A percentile compares a stretch with the other conserved stretches of the same genome.
These are phyloP conservation scores for Chrysanthemum seticuspe DNA, from an alignment of 129 eudicot species.

Conservation along the genomic window DNA sequence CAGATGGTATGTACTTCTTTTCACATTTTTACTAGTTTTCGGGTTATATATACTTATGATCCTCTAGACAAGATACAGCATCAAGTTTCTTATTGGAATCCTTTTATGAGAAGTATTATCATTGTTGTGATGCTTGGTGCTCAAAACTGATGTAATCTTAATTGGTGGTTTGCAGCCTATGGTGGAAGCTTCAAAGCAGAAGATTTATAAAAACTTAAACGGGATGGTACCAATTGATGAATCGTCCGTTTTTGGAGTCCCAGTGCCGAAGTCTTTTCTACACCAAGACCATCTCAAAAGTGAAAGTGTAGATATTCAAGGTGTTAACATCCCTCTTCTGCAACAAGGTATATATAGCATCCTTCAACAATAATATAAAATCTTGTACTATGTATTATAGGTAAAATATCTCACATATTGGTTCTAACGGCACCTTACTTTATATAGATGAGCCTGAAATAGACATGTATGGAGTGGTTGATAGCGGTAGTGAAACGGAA, in stretches of 20 bases:
- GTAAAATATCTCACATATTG: constrained; percentile 17
- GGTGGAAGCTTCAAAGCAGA: constrained; percentile 49
- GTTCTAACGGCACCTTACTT: too few relatives aligned
- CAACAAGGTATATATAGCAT: too few relatives aligned
- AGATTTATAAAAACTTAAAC: constrained; percentile 35
- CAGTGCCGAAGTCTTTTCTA: constrained; percentile 31
- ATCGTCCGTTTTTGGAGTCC: constrained; percentile 29
- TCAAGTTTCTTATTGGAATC: too few relatives aligned
- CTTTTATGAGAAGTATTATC: too few relatives aligned
- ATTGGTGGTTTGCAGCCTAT: constrained; percentile 39
- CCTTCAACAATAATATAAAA: too few relatives aligned
- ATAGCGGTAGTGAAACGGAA: constrained; percentile 9
- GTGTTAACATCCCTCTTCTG: too few relatives aligned
- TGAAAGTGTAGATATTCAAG: background rate
- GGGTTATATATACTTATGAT: background rate
- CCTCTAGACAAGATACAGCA: too few relatives aligned
- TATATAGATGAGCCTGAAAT: constrained; percentile 19
- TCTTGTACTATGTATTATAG: too few relatives aligned
- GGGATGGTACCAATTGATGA: constrained; percentile 35
- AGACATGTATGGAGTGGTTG: constrained; percentile 24
- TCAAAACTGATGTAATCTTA: constrained; percentile 9
- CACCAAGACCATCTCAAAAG: constrained; percentile 9
- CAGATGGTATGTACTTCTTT: constrained; percentile 52
- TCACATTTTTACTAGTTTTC: background rate
- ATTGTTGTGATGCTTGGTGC: background rate